Conservation (phyloP, 768 basidiomycete genomes). For the Xerocomus spinulosus region DNA sequence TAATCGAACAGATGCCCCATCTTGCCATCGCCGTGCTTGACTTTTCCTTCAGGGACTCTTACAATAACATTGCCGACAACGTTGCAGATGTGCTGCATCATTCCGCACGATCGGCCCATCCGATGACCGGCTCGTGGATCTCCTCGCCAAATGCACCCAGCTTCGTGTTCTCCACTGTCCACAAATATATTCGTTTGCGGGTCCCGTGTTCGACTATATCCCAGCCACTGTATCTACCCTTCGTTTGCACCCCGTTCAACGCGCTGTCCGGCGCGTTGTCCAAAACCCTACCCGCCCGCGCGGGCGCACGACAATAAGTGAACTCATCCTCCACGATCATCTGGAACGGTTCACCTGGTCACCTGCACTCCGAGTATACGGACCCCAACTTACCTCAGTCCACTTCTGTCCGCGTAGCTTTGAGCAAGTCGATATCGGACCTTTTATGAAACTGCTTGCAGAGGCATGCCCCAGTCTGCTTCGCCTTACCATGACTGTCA, state of each 20-base stretch:
- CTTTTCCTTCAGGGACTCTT: neutral
- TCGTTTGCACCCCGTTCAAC: neutral
- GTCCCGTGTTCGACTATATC: neutral
- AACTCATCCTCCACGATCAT: slow-evolving; percentile 13
- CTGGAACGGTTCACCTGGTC: neutral
- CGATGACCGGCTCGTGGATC: neutral
- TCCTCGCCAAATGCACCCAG: slow-evolving; percentile 12
- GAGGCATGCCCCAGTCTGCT: slow-evolving; percentile 15
- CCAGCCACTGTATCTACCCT: slow-evolving; percentile 15
- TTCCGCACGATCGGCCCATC: slow-evolving; percentile 8
- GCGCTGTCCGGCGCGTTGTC: neutral
- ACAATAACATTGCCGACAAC: neutral
- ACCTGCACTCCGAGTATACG: slow-evolving; percentile 9
- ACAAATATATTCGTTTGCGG: slow-evolving; percentile 7
- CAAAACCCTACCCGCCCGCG: too few species aligned
- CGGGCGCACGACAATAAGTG: slow-evolving; percentile 8
- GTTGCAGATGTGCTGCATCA: slow-evolving; percentile 13
- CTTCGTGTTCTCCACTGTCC: slow-evolving; percentile 15
- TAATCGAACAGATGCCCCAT: slow-evolving; percentile 15
- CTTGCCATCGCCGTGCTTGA: slow-evolving; percentile 20
- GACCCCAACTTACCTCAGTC: slow-evolving; percentile 16
- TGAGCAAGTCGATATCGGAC: too few species aligned
- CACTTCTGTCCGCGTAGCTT: slow-evolving; percentile 1
- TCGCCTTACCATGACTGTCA: slow-evolving; percentile 15
- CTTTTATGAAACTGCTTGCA: slow-evolving; percentile 6